Evolutionary conservation across 2,329 filamentous ascomycete genomes (phyloP), one percentile per base, ranked within the genome.

Genomic region (Cladosporium sp.): DNA sequence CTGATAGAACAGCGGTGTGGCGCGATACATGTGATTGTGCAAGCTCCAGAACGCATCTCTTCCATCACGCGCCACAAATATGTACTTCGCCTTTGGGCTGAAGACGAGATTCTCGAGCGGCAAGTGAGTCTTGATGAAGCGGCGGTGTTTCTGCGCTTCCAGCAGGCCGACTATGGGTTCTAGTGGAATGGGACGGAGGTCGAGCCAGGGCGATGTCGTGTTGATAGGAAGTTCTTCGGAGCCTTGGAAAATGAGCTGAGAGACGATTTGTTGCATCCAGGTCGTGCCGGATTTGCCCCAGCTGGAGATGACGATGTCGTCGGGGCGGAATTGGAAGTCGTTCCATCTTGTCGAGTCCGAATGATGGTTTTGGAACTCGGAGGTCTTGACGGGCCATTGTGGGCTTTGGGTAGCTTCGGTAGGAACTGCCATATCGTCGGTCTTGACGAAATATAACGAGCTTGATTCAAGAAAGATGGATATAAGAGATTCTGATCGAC

Each of bases 231-330:
- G 16, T 34, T 46, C 56, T 46, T 58, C 36, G 7, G 34, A 25
- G n/a, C 56, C 56, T 14, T 43, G 30, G 36, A 58, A 58, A 21
- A 58, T 16, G 23, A 58, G 56, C 56, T 58, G 56, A 23, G 56
- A 58, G 56, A 58, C 56, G 56, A 58, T 58, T 36, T 58, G 56
- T 21, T 58, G 56, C 56, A 26, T 46, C 56, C 56, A 58, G 7
- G 56, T 58, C 25, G 56, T 58, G 0, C 56, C 56, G 6, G 56
- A 58, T 23, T 58, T 58, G 56, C 56, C 56, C 56, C 56, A 58
- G 34, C 34, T 58, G 25, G 56, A 23, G 23, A 58, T 58, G 36
- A 58, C 56, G 16, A 58, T 58, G 56, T 58, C 56, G 36, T 58
- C 56, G 6, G 56, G 14, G 7, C 56, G 56, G 36, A 58, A 58